Base-by-base conservation (phyloP, 1,139 yeast genomes). In the Suhomyces bribrorum region DNA sequence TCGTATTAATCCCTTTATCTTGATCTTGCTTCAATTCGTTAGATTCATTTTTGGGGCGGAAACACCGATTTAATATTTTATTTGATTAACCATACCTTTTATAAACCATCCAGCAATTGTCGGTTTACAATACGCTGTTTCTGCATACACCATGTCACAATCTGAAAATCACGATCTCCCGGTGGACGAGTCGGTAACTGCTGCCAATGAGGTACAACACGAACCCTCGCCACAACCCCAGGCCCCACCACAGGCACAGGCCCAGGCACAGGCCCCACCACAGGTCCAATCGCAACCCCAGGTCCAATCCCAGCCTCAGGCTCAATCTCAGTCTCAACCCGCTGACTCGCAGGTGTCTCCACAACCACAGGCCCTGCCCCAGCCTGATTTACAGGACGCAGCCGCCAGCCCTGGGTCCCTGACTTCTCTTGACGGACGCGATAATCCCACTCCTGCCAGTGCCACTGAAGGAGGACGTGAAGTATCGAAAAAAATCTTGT, bases 391-490 rank as follows among this genome's bases (percentile, higher is more conserved):
- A 24, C 35, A 24, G 20, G 30, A 16, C 17, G 34, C 23, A 20
- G 23, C 14, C 5, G 28, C 20, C 12, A 14, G 14, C 9, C 26
- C 7, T 11, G 25, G 7, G 17, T 9, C 13, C 29, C 29, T 9
- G 12, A 15, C 3, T 11, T 22, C 26, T 12, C 14, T 9, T 22
- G 16, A 9, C n/a, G 13, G 26, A 8, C n/a, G 18, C 4, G 38
- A 31, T 14, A 14, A 29, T 12, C 36, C 41, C 11, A 26, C 36
- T 8, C 83, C 86, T 2, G 94, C 92, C 14, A 72, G 79, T 49
- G 94, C 94, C 16, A 64, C 77, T 14, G 81, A 80, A 41, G 95
- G 95, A 36, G 95, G 95, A 28, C 77, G 95, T 50, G 92, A 85
- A 55, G 73, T 84, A 5, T 83, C 89, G 31, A 77, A 77, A 44